Base-by-base conservation (phyloP, 1,284 basidiomycete genomes). In the Melampsora larici-populina region DNA sequence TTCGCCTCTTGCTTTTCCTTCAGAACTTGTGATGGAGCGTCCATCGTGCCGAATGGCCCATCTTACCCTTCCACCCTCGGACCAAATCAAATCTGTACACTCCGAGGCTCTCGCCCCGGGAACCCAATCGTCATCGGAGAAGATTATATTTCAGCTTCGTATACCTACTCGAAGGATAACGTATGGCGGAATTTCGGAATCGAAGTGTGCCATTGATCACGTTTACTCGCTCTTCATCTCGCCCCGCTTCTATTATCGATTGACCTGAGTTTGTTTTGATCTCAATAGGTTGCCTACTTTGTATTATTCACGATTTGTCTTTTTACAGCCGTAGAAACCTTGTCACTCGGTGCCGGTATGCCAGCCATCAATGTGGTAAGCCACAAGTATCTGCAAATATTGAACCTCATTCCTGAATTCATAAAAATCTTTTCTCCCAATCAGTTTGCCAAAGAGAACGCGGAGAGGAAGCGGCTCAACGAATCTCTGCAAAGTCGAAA, bases 391-490 rank as follows among this genome's bases (percentile, higher is more conserved):
- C 5, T 55, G 5, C 17, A 55, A 21, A 6, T 3, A 36, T 24
- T 21, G 49, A 66, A 36, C 3, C 4, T 24, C n/a, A 4, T 9
- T 36, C n/a, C n/a, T n/a, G n/a, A n/a, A n/a, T n/a, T n/a, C n/a
- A 36, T 36, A 9, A 36, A 24, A 2, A 33, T 24, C 15, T 9
- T n/a, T 70, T 26, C 26, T 8, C 9, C 36, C 5, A 9, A 3
- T 36, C 24, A 55, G 51, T 92, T 88, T 82, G 89, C 89, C 21
- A 90, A 89, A n/a, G n/a, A n/a, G n/a, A n/a, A n/a, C n/a, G n/a
- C n/a, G n/a, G n/a, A n/a, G n/a, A n/a, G n/a, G n/a, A 81, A 90
- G 84, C 86, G 86, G 77, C 87, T 88, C 74, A 93, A 93, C 80
- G 87, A 86, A 6, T 82, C 83, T 70, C 88, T 91, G 9, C 86